phyloP scores from a whole-genome alignment of 176 grass and related monocot species.

The Musa beccarii region DNA sequence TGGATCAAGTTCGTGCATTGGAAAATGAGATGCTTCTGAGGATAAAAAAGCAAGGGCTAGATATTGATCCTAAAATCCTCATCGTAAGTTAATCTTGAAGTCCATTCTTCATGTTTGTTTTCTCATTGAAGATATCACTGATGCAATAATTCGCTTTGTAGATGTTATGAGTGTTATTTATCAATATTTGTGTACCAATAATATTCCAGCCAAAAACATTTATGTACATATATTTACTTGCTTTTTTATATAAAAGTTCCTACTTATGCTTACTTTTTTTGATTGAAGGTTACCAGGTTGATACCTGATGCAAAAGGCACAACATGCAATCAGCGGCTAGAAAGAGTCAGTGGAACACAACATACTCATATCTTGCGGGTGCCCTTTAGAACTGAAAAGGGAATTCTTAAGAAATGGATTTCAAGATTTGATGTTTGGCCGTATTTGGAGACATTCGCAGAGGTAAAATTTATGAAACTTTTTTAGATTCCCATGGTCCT shows the following conservation, averaged over 20 bases:
- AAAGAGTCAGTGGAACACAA: constrained; percentile 85
- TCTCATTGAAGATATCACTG: background rate
- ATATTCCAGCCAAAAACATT: background rate
- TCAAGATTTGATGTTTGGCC: constrained; percentile 99
- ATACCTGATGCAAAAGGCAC: constrained; percentile 99
- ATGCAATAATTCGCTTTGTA: background rate
- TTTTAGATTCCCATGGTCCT: background rate
- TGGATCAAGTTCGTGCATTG: constrained; percentile 95
- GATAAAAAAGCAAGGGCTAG: constrained; percentile 83
- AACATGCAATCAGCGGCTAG: constrained; percentile 82
- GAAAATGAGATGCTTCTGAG: constrained; percentile 94
- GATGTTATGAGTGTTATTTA: background rate
- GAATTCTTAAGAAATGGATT: constrained; percentile 88
- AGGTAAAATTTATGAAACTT: constrained; percentile 28
- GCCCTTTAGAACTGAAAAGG: constrained; percentile 75
- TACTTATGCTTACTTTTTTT: constrained; percentile 11
- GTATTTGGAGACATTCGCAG: constrained; percentile 70
- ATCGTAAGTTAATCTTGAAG: constrained; percentile 46
- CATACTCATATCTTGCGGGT: constrained; percentile 78
- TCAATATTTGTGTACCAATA: background rate
- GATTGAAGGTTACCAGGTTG: constrained; percentile 75
- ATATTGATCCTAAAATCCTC: constrained; percentile 82
- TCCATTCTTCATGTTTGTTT: background rate
- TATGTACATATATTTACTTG: background rate
- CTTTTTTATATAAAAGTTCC: constrained; percentile 1